Conservation (phyloP, 352 stramenopile genomes). For the Pythium insidiosum region DNA sequence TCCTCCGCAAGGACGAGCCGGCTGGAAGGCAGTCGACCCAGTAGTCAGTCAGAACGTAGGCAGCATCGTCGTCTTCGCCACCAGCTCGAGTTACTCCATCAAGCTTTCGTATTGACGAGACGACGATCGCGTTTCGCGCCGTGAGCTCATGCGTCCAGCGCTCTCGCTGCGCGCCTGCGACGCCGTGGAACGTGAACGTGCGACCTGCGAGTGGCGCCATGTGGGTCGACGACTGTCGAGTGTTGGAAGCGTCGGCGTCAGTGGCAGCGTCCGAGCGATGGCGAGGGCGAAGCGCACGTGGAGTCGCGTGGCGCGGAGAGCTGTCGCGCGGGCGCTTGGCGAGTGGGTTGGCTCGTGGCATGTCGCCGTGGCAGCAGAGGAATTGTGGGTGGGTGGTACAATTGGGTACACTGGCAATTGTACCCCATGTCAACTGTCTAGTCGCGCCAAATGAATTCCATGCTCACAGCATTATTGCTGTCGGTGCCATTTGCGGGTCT, state of each 20-base stretch:
- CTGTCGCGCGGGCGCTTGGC: too few relatives aligned
- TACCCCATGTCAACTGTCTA: too few relatives aligned
- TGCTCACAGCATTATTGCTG: too few relatives aligned
- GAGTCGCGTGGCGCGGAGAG: background rate
- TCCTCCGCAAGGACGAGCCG: background rate
- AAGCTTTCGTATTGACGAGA: background rate
- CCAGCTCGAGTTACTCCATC: background rate
- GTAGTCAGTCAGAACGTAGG: constrained; percentile 42
- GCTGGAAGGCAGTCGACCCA: constrained; percentile 24
- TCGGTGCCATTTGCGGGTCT: too few relatives aligned
- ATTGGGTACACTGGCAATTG: too few relatives aligned
- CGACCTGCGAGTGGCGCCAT: background rate
- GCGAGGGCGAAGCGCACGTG: background rate
- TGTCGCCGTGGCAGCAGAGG: too few relatives aligned
- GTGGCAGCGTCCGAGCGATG: background rate
- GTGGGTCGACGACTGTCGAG: background rate
- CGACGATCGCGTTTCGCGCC: background rate
- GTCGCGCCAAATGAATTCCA: too few relatives aligned
- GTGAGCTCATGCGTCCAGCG: constrained; percentile 2
- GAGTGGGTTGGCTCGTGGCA: too few relatives aligned
- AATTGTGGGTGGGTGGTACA: too few relatives aligned
- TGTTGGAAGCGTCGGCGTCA: too few relatives aligned
- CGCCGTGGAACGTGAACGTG: constrained; percentile 14
- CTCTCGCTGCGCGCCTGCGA: background rate
- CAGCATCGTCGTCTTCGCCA: background rate